Base-by-base conservation (phyloP, 768 basidiomycete genomes). In the Amanita rubescens region DNA sequence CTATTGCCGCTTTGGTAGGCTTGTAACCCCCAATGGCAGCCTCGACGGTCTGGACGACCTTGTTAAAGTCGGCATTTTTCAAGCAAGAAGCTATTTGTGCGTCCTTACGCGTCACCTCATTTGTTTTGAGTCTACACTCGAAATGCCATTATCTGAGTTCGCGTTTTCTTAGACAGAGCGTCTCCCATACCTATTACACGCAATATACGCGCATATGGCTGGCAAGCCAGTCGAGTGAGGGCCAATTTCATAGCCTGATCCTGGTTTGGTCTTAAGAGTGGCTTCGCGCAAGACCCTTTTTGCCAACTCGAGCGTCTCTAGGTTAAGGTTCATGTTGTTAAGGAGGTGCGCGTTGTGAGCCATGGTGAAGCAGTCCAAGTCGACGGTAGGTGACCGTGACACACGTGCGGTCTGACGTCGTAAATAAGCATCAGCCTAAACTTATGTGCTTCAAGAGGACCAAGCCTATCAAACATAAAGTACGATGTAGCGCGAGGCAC, bases 181-280 rank as follows among this genome's bases (percentile, higher is more conserved):
- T 9, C n/a, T 22, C 43, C 51, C 71, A 34, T 51, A 78, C 78
- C 67, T 62, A 60, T 71, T 63, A 2, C 76, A 78, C 19, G 78
- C 76, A 42, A 80, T 60, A 53, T 68, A 72, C 33, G 78, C 75
- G 59, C 76, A 79, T 42, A 78, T 71, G 9, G 78, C 75, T 12
- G 73, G 71, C 22, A 79, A 51, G 22, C 73, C 77, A 3, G 66
- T 65, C 7, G 62, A 64, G n/a, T 63, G 67, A 19, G 70, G 53
- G 4, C 73, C 69, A 4, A 78, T 56, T 12, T 71, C 67, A 51
- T 68, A 69, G 10, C 78, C 78, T 7, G 77, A 74, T 7, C 77
- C 77, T n/a, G 68, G 71, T 3, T 62, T 69, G 15, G 78, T 79
- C 59, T 65, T 73, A 3, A 69, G 58, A 42, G 66, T 63, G 3